phyloP scores from a whole-genome alignment of 106 monocot genomes.

The Dendrobium chrysotoxum region DNA sequence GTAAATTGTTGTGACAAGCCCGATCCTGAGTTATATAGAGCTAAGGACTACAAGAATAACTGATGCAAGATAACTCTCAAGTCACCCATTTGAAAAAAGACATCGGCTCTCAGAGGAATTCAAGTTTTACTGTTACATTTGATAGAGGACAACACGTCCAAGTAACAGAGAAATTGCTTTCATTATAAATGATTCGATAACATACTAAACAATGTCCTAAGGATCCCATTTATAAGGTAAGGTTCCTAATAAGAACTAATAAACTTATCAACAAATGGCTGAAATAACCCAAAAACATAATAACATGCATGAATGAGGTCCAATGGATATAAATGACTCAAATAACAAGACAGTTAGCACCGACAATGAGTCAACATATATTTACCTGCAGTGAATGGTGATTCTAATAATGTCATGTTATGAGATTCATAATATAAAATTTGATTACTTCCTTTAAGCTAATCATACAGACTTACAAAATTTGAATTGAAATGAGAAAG shows the following conservation, averaged over 20 bases:
- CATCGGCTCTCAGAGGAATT: too few species aligned
- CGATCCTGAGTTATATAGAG: too few species aligned
- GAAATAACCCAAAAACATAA: background rate
- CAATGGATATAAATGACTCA: background rate
- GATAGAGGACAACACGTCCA: too few species aligned
- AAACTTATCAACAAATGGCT: background rate
- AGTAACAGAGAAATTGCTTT: too few species aligned
- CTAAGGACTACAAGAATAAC: too few species aligned
- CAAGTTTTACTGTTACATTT: too few species aligned
- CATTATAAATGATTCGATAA: too few species aligned
- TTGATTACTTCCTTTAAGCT: background rate
- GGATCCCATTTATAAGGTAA: background rate
- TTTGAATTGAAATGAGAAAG: background rate
- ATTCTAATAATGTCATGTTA: background rate
- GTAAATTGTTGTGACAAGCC: too few species aligned
- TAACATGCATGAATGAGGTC: background rate
- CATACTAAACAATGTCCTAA: too few species aligned
- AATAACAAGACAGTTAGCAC: background rate
- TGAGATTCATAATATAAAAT: background rate
- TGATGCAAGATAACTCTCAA: too few species aligned
- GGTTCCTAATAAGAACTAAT: background rate
- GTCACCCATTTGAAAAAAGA: too few species aligned
- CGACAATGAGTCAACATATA: background rate
- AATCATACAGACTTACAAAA: background rate
- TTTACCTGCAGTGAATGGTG: background rate